Evolutionary conservation across 2,329 filamentous ascomycete species (phyloP), one percentile per base, ranked within the genome.

Genomic region (Monilinia fructicola): DNA sequence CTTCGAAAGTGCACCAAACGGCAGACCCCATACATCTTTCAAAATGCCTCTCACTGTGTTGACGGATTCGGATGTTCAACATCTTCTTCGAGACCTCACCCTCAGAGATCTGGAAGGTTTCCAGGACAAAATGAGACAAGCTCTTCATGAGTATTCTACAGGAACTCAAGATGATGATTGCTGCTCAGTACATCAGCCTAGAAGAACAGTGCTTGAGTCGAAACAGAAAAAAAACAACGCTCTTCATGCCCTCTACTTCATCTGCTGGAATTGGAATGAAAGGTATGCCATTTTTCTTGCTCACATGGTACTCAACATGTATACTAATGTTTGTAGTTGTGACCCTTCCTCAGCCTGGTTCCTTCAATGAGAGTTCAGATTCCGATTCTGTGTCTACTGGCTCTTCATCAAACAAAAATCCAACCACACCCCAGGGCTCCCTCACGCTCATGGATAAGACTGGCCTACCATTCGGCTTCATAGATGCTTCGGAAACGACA

Each of bases 171-270:
- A 71, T 38, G 70, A 73, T n/a, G 73, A 72, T 26, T 67, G 67
- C 54, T 73, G 70, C 65, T 73, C 82, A 4, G 81, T 84, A 66
- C 82, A 87, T 70, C 85, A 88, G 71, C 87, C 86, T 7, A 68
- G 81, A 66, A 80, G 85, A 42, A 81, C 81, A 12, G 77, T 81
- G 0, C 79, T 86, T 10, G 75, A 81, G 52, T 83, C 83, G 35
- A 76, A 75, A 0, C 84, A 82, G 21, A 82, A 81, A 81, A 52
- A 80, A 82, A 40, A 88, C 85, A 23, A 91, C 88, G 2, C 78
- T 92, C 28, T 92, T 92, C 75, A 92, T 92, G 87, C 90, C 90
- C 0, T 89, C 89, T 1, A 86, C 83, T 31, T 87, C 87, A 67
- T 84, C 85, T 0, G 76, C 79, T 7, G 86, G 85, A 38, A 87